These are phyloP conservation scores for Bruguiera parviflora DNA, from an alignment of 345 rosid genomes.

Conservation along the genomic window DNA sequence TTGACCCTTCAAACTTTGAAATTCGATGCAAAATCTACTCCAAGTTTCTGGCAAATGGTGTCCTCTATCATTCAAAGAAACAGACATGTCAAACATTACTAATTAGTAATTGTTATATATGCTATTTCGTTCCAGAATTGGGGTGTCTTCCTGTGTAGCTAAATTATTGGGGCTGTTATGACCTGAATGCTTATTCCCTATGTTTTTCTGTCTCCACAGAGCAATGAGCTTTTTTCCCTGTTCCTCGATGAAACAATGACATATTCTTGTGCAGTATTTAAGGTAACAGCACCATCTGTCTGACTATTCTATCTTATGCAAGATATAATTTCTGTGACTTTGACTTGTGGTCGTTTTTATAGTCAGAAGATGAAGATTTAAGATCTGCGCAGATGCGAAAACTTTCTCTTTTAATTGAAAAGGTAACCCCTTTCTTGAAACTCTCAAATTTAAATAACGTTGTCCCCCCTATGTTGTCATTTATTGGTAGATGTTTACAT, in stretches of 20 bases:
- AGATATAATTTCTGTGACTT: not conserved
- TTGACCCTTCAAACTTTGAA: no score
- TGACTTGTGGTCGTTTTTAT: not conserved
- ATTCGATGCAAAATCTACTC: no score
- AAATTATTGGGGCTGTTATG: not conserved
- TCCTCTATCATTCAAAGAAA: no score
- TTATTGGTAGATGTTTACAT: not conserved
- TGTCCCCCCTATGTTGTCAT: not conserved
- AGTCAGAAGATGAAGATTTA: constrained; percentile 67
- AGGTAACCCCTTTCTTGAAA: constrained; percentile 34
- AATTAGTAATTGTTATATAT: no score
- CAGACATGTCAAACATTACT: no score
- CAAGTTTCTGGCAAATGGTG: no score
- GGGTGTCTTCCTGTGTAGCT: no score
- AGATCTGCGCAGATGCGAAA: constrained; percentile 74
- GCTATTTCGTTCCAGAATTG: no score
- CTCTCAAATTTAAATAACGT: not conserved
- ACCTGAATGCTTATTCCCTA: constrained; percentile 4
- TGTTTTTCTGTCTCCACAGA: constrained; percentile 35
- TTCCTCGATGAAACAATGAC: constrained; percentile 91
- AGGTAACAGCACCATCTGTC: constrained; percentile 38
- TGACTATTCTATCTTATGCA: not conserved
- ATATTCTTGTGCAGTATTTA: constrained; percentile 79
- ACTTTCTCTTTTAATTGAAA: constrained; percentile 60
- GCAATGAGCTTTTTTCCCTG: constrained; percentile 70